Conservation (phyloP, 257 asterid species). For the Solanum bulbocastanum region DNA sequence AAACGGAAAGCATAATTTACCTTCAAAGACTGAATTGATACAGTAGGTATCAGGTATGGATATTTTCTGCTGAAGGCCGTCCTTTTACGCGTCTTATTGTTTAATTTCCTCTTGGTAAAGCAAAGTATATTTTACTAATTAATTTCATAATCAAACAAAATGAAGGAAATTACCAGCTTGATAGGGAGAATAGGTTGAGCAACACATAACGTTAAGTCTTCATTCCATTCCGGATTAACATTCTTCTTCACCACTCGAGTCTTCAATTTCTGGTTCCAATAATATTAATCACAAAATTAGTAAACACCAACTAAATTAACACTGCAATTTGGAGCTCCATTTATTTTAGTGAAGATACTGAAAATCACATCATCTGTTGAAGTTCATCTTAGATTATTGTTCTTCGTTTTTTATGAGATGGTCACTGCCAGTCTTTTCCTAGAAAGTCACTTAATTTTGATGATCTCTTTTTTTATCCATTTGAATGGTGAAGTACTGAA, state of each 20-base stretch:
- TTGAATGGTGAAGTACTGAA: background rate
- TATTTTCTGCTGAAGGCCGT: background rate
- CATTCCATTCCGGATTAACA: constrained; percentile 73
- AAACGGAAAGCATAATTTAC: background rate
- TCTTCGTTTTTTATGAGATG: too few relatives aligned
- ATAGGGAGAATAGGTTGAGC: constrained; percentile 47
- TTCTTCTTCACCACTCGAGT: constrained; percentile 66
- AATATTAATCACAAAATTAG: background rate
- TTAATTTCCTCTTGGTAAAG: background rate
- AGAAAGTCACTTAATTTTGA: background rate
- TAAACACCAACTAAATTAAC: background rate
- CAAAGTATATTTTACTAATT: background rate
- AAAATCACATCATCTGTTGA: background rate
- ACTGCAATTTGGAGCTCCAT: background rate
- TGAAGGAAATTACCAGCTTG: constrained; percentile 37
- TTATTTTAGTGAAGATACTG: background rate
- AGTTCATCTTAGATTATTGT: background rate
- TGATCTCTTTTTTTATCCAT: too few relatives aligned
- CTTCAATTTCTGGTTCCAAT: constrained; percentile 47
- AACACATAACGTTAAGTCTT: constrained; percentile 57
- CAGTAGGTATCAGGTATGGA: background rate
- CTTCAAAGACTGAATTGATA: background rate
- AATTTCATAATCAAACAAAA: background rate
- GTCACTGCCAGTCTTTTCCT: too few relatives aligned
- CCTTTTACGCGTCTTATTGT: background rate